Evolutionary conservation across 1,284 basidiomycete genomes (phyloP).

Genomic region (Xerocomus amazonicus): DNA sequence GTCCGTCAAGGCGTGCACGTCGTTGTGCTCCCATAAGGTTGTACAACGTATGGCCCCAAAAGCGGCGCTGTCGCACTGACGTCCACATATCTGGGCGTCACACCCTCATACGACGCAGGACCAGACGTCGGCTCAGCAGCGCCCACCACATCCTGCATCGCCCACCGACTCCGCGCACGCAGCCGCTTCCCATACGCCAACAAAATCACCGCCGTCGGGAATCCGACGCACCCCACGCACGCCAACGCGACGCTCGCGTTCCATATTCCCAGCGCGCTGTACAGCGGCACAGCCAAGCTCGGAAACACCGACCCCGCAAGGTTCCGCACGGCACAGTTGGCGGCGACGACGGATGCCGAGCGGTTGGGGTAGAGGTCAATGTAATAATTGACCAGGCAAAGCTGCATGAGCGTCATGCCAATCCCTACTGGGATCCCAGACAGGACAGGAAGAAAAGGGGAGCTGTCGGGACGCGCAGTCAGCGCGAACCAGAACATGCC

Average conservation of each 20-base stretch:
- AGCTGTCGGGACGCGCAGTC: conserved; percentile 13
- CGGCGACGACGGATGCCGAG: conserved; percentile 29
- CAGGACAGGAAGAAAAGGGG: conserved; percentile 11
- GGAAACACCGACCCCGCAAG: conserved; percentile 21
- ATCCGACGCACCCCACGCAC: conserved; percentile 22
- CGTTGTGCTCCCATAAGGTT: conserved; percentile 18
- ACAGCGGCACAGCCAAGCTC: conserved; percentile 26
- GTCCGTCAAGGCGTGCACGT: conserved; percentile 4
- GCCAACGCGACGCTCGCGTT: conserved; percentile 21
- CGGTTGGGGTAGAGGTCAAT: conserved; percentile 29
- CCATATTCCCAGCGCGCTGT: conserved; percentile 17
- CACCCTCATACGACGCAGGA: background rate
- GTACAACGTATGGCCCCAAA: conserved; percentile 6
- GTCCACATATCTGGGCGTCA: background rate
- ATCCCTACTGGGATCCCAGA: conserved; percentile 26
- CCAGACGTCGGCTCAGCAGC: background rate
- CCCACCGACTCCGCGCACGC: conserved; percentile 24
- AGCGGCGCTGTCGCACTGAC: conserved; percentile 12
- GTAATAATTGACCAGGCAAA: conserved; percentile 28
- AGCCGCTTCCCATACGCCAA: conserved; percentile 23
- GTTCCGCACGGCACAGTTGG: conserved; percentile 27
- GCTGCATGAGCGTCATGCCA: conserved; percentile 28
- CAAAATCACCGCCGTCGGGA: conserved; percentile 20
- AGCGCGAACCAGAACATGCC: conserved; percentile 30
- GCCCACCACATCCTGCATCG: conserved; percentile 18